Conservation (phyloP, 83 land plant species). For the Diphasiastrum complanatum region DNA sequence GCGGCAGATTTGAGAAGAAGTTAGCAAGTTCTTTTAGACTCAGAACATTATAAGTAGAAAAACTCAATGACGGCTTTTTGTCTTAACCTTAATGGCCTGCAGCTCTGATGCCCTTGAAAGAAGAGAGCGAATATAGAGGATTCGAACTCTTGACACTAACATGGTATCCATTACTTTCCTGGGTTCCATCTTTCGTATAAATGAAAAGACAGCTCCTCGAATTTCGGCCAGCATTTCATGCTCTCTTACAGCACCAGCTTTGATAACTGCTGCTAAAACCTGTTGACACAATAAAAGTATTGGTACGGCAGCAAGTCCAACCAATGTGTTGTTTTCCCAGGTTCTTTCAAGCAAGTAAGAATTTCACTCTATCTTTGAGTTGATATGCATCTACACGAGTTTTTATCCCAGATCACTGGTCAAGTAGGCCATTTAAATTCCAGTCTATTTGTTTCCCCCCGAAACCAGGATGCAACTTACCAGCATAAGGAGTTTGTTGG, state of each 20-base stretch:
- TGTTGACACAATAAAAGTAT: constrained; percentile 20
- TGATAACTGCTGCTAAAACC: constrained; percentile 98
- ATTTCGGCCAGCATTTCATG: constrained; percentile 99
- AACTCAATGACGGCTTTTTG: not conserved
- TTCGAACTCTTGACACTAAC: constrained; percentile 95
- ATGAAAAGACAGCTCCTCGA: constrained; percentile 84
- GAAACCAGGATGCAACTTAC: constrained; percentile 49
- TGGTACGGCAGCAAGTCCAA: not conserved
- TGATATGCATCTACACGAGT: not conserved
- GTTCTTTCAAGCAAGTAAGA: not conserved
- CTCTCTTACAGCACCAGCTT: constrained; percentile 97
- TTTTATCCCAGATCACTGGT: not conserved
- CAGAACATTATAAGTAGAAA: not conserved
- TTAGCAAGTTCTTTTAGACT: not conserved
- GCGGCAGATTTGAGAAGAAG: too few relatives aligned
- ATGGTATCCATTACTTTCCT: constrained; percentile 90
- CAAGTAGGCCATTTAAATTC: not conserved
- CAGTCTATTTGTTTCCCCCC: not conserved
- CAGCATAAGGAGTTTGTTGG: constrained; percentile 97
- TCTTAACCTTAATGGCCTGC: constrained; percentile 74
- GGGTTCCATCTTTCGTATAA: constrained; percentile 82
- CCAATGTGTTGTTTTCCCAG: not conserved
- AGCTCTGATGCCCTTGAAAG: constrained; percentile 82
- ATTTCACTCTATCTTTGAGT: not conserved
- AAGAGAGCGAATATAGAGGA: constrained; percentile 85